Percentiles rank a stretch among this genome's conserved stretches.
Evolutionary conservation across 257 asterid genomes (phyloP).

Genomic region (Solanum arcanum): DNA sequence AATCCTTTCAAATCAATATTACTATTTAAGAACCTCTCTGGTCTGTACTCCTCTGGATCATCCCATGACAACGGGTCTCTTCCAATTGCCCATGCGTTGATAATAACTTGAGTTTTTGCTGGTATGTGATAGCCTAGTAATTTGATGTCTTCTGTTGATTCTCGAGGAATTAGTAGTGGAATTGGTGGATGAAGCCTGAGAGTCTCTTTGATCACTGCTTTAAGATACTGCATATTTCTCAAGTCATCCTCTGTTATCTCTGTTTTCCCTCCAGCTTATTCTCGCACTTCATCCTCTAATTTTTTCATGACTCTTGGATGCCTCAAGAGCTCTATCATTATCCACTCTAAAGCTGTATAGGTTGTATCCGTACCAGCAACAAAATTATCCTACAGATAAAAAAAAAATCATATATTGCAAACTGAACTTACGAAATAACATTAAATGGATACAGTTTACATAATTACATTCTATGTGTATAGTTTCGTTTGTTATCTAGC

Average conservation of each 20-base stretch:
- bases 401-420: no score
- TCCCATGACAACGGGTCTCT: background rate
- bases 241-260: background rate
- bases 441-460: no score
- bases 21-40: background rate
- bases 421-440: no score
- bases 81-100: background rate
- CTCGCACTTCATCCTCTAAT: background rate
- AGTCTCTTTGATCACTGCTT: background rate
- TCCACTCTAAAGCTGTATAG: background rate
- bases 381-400: background rate
- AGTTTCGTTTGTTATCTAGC: no score
- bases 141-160: background rate
- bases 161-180: background rate
- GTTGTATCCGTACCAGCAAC: background rate
- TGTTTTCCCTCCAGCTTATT: background rate
- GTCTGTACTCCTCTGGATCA: background rate
- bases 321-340: background rate
- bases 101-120: background rate
- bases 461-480: no score
- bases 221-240: background rate
- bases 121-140: background rate
- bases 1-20: background rate
- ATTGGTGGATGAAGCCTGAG: background rate
- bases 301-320: background rate